These are phyloP conservation scores for Sphaerulina vaccinii DNA, from an alignment of 2,329 filamentous ascomycete genomes.

Conservation along the genomic window DNA sequence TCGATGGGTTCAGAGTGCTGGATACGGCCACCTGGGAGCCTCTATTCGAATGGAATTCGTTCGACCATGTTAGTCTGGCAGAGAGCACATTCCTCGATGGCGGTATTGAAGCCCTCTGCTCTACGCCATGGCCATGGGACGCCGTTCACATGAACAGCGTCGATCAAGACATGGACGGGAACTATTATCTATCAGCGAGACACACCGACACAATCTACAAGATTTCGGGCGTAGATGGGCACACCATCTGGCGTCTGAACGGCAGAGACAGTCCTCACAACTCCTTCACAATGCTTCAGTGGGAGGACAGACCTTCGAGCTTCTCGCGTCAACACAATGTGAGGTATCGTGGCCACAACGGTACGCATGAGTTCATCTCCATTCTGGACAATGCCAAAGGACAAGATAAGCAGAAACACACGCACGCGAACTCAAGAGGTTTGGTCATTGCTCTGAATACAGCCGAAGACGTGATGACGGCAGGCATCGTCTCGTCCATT, in stretches of 20 bases:
- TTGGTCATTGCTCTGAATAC: slow-evolving; percentile 21
- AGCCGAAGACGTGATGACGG: slow-evolving; percentile 13
- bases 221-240: slow-evolving; percentile 48
- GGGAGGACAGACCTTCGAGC: too few relatives aligned
- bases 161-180: slow-evolving; percentile 47
- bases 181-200: slow-evolving; percentile 55
- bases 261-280: too few relatives aligned
- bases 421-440: slow-evolving; percentile 18
- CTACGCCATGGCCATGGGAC: slow-evolving; percentile 12
- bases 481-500: slow-evolving; percentile 7
- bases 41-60: slow-evolving; percentile 17
- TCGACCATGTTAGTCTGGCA: slow-evolving; percentile 14
- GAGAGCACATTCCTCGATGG: slow-evolving; percentile 15
- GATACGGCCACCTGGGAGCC: slow-evolving; percentile 15
- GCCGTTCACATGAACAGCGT: slow-evolving; percentile 18
- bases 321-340: slow-evolving; percentile 52
- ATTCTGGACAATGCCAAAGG: slow-evolving; percentile 48
- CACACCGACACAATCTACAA: slow-evolving; percentile 49
- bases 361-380: slow-evolving; percentile 47
- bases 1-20: slow-evolving; percentile 20
- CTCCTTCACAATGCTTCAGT: slow-evolving; percentile 16
- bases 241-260: slow-evolving; percentile 51
- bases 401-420: not conserved
- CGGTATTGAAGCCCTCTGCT: not conserved
- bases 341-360: slow-evolving; percentile 41